Evolutionary conservation across 352 stramenopile genomes (phyloP).

Genomic region (Pythium pyrilobum): DNA sequence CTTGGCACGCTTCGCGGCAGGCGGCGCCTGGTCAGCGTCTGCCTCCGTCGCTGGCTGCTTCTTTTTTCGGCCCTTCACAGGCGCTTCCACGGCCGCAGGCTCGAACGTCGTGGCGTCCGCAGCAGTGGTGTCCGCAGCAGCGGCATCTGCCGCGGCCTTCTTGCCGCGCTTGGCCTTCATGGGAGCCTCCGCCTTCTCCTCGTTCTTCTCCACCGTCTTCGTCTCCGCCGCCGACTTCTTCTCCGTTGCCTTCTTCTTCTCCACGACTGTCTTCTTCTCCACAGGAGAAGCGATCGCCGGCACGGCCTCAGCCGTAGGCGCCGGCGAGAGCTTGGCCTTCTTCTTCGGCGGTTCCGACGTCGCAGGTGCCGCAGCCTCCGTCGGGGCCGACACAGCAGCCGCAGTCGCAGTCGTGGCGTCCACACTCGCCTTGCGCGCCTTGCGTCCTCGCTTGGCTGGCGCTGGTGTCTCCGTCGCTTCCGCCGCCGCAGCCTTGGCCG

Average conservation of each 20-base stretch:
- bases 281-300: neutral
- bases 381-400: neutral
- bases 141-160: neutral
- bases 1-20: slow-evolving; percentile 36
- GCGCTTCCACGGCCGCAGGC: slow-evolving; percentile 12
- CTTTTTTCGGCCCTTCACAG: slow-evolving; percentile 31
- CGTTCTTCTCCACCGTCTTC: neutral
- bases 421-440: slow-evolving; percentile 9
- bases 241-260: slow-evolving; percentile 8
- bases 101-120: neutral
- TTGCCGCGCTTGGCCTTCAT: slow-evolving; percentile 12
- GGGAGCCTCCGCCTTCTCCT: neutral
- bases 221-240: neutral
- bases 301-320: neutral
- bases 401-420: slow-evolving; percentile 7
- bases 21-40: slow-evolving; percentile 20
- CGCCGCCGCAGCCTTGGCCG: neutral
- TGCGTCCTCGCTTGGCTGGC: slow-evolving; percentile 12
- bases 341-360: slow-evolving; percentile 20
- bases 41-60: slow-evolving; percentile 17
- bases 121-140: neutral
- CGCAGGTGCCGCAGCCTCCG: slow-evolving; percentile 11
- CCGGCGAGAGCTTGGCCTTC: slow-evolving; percentile 16
- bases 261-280: neutral
- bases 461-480: neutral